A percentile compares a stretch with the other conserved stretches of the same genome.
These are phyloP conservation scores for Tetracentron sinense DNA, from an alignment of 164 flowering plant genomes.

Conservation along the genomic window DNA sequence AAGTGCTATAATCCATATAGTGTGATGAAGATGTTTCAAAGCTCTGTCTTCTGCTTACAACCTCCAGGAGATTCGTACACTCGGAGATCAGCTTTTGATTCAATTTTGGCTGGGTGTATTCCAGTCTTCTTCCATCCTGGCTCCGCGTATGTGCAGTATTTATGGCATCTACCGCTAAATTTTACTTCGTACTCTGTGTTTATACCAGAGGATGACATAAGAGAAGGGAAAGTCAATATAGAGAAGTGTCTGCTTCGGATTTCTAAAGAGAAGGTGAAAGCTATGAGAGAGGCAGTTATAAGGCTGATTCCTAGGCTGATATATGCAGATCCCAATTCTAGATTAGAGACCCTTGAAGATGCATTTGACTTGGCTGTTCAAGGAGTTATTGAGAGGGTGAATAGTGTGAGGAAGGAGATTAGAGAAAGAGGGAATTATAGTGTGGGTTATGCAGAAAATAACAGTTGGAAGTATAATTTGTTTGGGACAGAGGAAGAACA, in stretches of 20 bases:
- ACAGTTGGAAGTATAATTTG: constrained; percentile 57
- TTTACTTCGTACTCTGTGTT: constrained; percentile 52
- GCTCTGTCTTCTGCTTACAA: constrained; percentile 63
- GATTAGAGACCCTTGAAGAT: constrained; percentile 46
- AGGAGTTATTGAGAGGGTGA: constrained; percentile 51
- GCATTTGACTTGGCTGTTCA: constrained; percentile 65
- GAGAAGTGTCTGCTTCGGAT: constrained; percentile 34
- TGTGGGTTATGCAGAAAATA: constrained; percentile 25
- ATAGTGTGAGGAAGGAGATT: constrained; percentile 32
- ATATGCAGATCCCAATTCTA: constrained; percentile 60
- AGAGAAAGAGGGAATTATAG: constrained; percentile 20
- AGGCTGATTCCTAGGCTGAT: constrained; percentile 52
- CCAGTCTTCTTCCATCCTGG: constrained; percentile 81
- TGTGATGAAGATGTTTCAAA: constrained; percentile 55
- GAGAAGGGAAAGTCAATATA: constrained; percentile 36
- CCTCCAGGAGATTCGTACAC: constrained; percentile 74
- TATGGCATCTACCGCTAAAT: constrained; percentile 68
- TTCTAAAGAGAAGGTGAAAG: constrained; percentile 26
- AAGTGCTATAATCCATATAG: constrained; percentile 43
- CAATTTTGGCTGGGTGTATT: constrained; percentile 72
- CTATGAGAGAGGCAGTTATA: constrained; percentile 61
- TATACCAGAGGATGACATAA: constrained; percentile 39
- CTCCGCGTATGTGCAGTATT: constrained; percentile 64
- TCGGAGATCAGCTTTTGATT: constrained; percentile 59
- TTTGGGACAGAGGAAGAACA: constrained; percentile 38